phyloP scores from a whole-genome alignment of 176 grass and related monocot species.

The Tillandsia leiboldiana region DNA sequence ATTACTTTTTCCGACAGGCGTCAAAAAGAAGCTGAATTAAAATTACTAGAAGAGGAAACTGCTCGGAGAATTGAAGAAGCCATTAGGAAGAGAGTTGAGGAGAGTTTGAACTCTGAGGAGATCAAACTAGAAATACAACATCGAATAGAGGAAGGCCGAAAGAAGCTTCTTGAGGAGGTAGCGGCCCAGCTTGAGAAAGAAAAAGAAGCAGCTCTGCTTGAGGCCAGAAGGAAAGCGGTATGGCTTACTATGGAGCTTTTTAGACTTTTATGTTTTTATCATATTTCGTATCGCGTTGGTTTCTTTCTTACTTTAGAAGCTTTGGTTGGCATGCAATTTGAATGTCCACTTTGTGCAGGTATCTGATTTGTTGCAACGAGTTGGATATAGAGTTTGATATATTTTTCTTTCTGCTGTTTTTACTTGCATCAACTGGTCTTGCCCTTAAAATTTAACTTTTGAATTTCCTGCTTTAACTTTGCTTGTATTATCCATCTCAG shows the following conservation, averaged over 20 bases:
- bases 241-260: slow-evolving; percentile 3
- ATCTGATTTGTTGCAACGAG: not conserved
- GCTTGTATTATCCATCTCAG: not conserved
- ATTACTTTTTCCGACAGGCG: slow-evolving; percentile 35
- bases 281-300: not conserved
- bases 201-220: slow-evolving; percentile 60
- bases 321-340: not conserved
- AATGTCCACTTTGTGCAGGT: not conserved
- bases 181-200: slow-evolving; percentile 75
- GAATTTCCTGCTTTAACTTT: no score
- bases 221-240: slow-evolving; percentile 72
- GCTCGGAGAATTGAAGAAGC: slow-evolving; percentile 80
- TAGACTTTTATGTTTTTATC: not conserved
- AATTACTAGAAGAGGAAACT: slow-evolving; percentile 94
- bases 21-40: slow-evolving; percentile 95
- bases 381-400: not conserved
- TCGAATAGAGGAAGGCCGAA: slow-evolving; percentile 76
- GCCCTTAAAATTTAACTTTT: no score
- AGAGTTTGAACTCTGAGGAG: slow-evolving; percentile 81
- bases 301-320: slow-evolving; percentile 2
- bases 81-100: slow-evolving; percentile 83
- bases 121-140: slow-evolving; percentile 93
- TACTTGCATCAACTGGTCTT: not conserved
- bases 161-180: slow-evolving; percentile 67
- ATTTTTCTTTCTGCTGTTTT: not conserved